phyloP scores from a whole-genome alignment of 192 early-diverging fungal genomes.

The Coemansia sp. region DNA sequence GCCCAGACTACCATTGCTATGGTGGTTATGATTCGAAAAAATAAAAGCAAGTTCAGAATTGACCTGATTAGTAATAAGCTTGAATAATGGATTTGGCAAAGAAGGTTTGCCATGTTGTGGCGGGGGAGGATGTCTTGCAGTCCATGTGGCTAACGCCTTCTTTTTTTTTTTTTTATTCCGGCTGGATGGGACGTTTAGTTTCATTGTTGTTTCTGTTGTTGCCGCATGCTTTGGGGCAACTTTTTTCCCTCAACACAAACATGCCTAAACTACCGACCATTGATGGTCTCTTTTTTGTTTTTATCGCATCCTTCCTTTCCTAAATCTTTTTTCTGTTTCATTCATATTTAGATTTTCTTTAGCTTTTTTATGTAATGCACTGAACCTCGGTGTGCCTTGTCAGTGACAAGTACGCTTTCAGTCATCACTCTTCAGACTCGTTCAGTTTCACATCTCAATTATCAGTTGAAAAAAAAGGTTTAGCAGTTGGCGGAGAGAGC shows the following conservation, averaged over 20 bases:
- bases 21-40: not conserved
- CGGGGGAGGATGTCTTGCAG: conserved; percentile 3
- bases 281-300: not conserved
- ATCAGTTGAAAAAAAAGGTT: not conserved
- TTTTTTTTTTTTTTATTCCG: conserved; percentile 4
- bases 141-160: conserved; percentile 3
- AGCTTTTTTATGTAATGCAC: not conserved
- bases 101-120: not conserved
- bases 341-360: not conserved
- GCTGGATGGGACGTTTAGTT: conserved; percentile 1
- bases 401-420: conserved; percentile 5
- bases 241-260: conserved; percentile 1
- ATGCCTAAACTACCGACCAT: not conserved
- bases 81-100: not conserved
- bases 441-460: not conserved
- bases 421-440: not conserved
- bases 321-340: not conserved
- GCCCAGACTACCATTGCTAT: not conserved
- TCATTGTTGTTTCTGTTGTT: conserved; percentile 5
- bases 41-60: not conserved
- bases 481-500: not conserved
- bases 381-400: not conserved
- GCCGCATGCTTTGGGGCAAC: not conserved
- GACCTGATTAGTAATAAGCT: not conserved
- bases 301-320: not conserved